Evolutionary conservation across 352 stramenopile species (phyloP).

Genomic region (Phytopythium aichiense): DNA sequence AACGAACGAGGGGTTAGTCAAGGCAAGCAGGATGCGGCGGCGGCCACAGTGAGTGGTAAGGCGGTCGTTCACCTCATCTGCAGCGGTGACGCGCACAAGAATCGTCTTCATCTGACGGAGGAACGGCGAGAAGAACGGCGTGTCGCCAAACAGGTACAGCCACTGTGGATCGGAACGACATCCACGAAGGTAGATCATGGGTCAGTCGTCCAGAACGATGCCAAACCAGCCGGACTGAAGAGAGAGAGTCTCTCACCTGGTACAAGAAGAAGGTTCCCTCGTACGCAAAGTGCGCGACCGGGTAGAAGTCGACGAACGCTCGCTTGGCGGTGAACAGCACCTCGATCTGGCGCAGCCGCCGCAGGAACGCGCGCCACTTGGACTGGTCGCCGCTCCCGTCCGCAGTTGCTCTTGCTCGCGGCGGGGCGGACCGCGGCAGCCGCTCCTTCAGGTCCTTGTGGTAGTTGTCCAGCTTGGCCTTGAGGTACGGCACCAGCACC

Average conservation of each 20-base stretch:
- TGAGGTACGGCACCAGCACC: conserved; percentile 75
- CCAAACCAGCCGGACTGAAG: neutral
- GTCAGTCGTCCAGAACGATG: too few relatives aligned
- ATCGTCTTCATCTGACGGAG: conserved; percentile 66
- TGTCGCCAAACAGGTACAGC: conserved; percentile 85
- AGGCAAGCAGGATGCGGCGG: too few relatives aligned
- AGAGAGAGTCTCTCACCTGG: conserved; percentile 27
- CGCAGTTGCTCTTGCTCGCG: neutral
- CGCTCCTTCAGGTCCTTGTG: conserved; percentile 42
- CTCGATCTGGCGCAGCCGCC: conserved; percentile 38
- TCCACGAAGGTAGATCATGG: too few relatives aligned
- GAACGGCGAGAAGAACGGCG: conserved; percentile 79
- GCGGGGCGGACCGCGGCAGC: conserved; percentile 11
- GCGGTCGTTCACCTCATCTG: conserved; percentile 49
- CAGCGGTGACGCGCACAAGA: conserved; percentile 63
- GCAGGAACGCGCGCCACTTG: conserved; percentile 33
- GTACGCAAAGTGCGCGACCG: conserved; percentile 74
- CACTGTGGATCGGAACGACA: conserved; percentile 26
- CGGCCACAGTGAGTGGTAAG: neutral
- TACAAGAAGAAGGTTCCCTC: conserved; percentile 82
- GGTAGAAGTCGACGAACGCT: conserved; percentile 63
- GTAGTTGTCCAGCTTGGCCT: conserved; percentile 69
- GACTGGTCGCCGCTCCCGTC: conserved; percentile 5
- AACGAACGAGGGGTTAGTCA: neutral
- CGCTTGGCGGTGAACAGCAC: conserved; percentile 48